Conservation (phyloP, 306 rosid species). For the Vicia faba region DNA sequence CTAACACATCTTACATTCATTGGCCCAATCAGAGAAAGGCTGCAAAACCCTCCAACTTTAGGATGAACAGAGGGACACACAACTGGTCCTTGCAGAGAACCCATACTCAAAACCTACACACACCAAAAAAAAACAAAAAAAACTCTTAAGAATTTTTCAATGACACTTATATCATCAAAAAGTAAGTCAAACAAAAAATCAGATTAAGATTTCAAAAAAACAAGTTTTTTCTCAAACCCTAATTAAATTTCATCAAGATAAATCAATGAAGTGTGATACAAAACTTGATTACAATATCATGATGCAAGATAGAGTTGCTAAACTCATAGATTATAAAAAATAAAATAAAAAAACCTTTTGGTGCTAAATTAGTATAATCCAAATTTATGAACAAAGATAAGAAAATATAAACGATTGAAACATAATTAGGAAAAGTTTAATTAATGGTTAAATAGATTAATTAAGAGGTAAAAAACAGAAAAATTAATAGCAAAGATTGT, state of each 20-base stretch:
- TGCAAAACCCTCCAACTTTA: slow-evolving; percentile 59
- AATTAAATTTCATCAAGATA: too few relatives aligned
- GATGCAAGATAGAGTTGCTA: neutral
- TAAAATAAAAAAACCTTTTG: too few relatives aligned
- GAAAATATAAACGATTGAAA: too few relatives aligned
- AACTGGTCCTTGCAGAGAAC: slow-evolving; percentile 84
- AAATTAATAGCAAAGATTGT: neutral
- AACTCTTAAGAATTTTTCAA: slow-evolving; percentile 4
- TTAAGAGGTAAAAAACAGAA: neutral
- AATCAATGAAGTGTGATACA: neutral
- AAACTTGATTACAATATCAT: neutral
- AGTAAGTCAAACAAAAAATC: neutral
- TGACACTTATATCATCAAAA: neutral
- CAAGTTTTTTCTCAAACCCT: neutral
- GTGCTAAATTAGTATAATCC: too few relatives aligned
- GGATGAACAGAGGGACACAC: slow-evolving; percentile 70
- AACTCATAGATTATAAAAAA: neutral
- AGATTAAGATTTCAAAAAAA: too few relatives aligned
- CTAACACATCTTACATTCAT: slow-evolving; percentile 47
- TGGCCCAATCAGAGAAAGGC: slow-evolving; percentile 57
- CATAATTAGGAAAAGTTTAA: neutral
- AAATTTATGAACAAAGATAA: too few relatives aligned
- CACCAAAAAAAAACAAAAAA: neutral
- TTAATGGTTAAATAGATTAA: neutral
- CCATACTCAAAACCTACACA: slow-evolving; percentile 62